Evolutionary conservation across 331 rosid species (phyloP).

Genomic region (Pyracantha coccinea): DNA sequence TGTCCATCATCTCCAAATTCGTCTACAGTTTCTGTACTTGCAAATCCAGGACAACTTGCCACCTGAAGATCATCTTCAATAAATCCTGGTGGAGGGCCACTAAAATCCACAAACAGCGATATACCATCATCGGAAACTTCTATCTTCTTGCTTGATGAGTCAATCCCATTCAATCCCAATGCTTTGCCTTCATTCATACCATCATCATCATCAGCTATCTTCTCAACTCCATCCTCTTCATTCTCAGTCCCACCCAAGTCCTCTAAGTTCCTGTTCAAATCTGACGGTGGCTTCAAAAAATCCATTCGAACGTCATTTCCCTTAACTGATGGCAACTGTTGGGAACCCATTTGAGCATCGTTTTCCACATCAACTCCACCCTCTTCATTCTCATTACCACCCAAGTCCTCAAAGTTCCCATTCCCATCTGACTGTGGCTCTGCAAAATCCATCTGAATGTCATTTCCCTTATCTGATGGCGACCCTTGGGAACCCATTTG

Average conservation of each 20-base stretch:
- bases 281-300: neutral
- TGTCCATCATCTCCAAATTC: slow-evolving; percentile 18
- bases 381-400: neutral
- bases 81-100: slow-evolving; percentile 9
- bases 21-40: neutral
- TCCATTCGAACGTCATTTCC: too few relatives aligned
- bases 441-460: neutral
- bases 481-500: neutral
- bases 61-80: slow-evolving; percentile 5
- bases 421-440: neutral
- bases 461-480: neutral
- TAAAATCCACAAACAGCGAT: slow-evolving; percentile 29
- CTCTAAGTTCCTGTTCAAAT: neutral
- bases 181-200: neutral
- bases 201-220: neutral
- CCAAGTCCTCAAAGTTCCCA: neutral
- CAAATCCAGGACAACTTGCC: slow-evolving; percentile 7
- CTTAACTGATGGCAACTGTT: too few relatives aligned
- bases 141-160: slow-evolving; percentile 4
- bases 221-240: neutral
- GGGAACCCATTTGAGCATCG: too few relatives aligned
- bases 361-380: slow-evolving; percentile 2
- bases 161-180: slow-evolving; percentile 5
- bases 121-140: slow-evolving; percentile 29
- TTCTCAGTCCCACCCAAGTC: neutral